phyloP scores from a whole-genome alignment of 768 basidiomycete genomes.

The Lentinula detonsa region DNA sequence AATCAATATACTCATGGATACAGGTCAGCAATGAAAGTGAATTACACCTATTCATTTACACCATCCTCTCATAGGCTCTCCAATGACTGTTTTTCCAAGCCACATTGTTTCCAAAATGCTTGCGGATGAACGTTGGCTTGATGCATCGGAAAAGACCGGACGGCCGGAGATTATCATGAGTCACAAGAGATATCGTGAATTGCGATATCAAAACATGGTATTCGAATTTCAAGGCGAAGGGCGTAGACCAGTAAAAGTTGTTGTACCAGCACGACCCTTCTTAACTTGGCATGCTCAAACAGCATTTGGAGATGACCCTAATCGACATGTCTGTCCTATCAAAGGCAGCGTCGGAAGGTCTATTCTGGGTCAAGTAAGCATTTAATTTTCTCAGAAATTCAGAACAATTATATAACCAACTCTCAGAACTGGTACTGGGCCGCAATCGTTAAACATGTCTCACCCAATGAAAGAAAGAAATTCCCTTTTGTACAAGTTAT shows the following conservation, averaged over 20 bases:
- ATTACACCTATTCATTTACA: neutral
- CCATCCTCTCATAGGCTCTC: neutral
- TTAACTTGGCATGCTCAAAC: neutral
- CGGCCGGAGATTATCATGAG: conserved; percentile 26
- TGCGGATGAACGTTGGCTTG: neutral
- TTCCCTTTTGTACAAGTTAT: neutral
- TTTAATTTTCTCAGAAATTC: too few species aligned
- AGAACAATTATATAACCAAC: neutral
- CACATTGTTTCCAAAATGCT: neutral
- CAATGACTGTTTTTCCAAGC: neutral
- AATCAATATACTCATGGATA: neutral
- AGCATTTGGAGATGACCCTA: neutral
- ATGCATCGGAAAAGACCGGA: conserved; percentile 24
- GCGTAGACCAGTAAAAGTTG: neutral
- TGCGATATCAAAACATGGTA: neutral
- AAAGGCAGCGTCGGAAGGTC: neutral
- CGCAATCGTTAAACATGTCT: neutral
- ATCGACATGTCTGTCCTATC: neutral
- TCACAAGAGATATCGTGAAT: neutral
- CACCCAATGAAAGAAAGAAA: neutral
- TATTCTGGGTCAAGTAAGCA: neutral
- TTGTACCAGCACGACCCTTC: neutral
- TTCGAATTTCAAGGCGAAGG: neutral
- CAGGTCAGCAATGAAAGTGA: neutral
- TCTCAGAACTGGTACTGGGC: neutral